Base-by-base conservation (phyloP, 208 protist species). In the Leishmania guyanensis region DNA sequence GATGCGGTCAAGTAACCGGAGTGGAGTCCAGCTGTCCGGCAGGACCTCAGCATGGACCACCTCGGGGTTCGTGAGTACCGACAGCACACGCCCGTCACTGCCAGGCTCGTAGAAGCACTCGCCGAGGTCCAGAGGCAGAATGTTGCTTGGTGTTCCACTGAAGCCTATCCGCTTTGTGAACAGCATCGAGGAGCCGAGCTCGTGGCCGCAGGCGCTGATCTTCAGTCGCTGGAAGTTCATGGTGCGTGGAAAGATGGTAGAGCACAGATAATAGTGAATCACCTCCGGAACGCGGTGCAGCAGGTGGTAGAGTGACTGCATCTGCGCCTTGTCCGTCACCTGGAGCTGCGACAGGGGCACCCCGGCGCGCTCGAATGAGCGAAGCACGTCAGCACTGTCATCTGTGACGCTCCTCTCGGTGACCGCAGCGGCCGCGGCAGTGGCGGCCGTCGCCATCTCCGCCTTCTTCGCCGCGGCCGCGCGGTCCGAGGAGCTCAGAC, bases 171-270 rank as follows among this genome's bases (percentile, higher is more conserved):
- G 92, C 78, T 91, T 86, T 8, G 85, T 91, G 77, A 99, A 99
- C 33, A 99, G 95, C 91, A 99, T 98, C 58, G 89, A 91, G 46
- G 94, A 94, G 74, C 98, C 98, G 8, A 99, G 88, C 80, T 98
- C 98, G 80, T 99, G 97, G 1, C 98, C 98, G 81, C 90, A 98
- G n/a, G 97, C 97, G 71, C 91, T 97, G 75, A 99, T 89, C 94
- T 99, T 99, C 70, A 98, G 83, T 22, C 87, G 79, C 79, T 97
- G 93, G 78, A 97, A 97, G 78, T 92, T 94, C 95, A 97, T 97
- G 5, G 88, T 94, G 29, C 90, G 84, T 1, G 93, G 95, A 80
- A 98, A 98, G 53, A 98, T 89, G 82, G 92, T 91, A 17, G 88
- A 93, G 86, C 90, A 93, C n/a, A 97, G 84, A 89, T 95, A 97